Evolutionary conservation across 345 rosid species (phyloP), one percentile per base, ranked within the genome.

Genomic region (Physaria fendleri): DNA sequence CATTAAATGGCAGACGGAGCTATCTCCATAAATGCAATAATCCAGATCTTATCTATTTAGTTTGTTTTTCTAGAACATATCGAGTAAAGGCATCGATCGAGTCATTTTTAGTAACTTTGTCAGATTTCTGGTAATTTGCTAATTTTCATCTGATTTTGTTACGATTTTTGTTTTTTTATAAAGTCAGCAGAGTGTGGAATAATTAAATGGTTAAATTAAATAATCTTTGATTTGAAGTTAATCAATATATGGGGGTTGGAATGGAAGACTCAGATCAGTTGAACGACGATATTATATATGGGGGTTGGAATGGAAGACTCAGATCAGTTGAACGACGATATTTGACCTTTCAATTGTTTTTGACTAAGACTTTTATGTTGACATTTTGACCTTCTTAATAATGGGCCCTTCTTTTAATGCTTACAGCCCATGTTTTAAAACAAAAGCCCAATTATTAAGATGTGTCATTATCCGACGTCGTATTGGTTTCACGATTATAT

Each of bases 161-260:
- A n/a, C n/a, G n/a, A n/a, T n/a, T n/a, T n/a, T n/a, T n/a, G n/a
- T n/a, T n/a, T n/a, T n/a, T n/a, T n/a, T n/a, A n/a, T n/a, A n/a
- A n/a, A n/a, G n/a, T n/a, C n/a, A n/a, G n/a, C n/a, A n/a, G n/a
- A n/a, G n/a, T n/a, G n/a, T n/a, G 11, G 33, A 33, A 23, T 17
- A 59, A 32, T 15, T 7, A 62, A 51, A 47, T 34, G 22, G 21
- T n/a, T 18, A 29, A 18, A 12, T 20, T 5, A 16, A 48, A 23
- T 48, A 1, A 58, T n/a, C 65, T 67, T 67, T 32, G 72, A 67
- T 42, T 67, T 5, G 0, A 67, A 67, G 72, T 33, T 33, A 67
- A 67, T 41, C 72, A 67, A 67, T 40, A 46, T 2, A 44, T n/a
- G n/a, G n/a, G n/a, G n/a, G n/a, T n/a, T n/a, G n/a, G 54, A 34